Conservation (phyloP, 1,139 yeast species). For the Debaryomyces coudertii region DNA sequence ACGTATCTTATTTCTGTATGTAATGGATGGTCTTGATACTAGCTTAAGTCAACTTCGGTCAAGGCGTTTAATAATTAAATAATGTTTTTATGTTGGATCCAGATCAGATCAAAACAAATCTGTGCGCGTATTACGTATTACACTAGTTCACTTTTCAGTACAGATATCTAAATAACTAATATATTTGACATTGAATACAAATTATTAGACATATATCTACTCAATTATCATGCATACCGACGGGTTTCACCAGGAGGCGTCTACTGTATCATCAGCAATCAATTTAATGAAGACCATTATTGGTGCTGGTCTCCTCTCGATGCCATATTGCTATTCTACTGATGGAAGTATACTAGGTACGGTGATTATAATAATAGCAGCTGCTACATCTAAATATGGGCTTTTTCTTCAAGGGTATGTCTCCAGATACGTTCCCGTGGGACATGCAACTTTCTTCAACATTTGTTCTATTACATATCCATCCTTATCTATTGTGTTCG, state of each 20-base stretch:
- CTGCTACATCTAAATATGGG: slow-evolving; percentile 78
- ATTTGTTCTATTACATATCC: slow-evolving; percentile 87
- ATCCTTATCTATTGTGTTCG: slow-evolving; percentile 76
- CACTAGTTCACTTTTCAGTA: not conserved
- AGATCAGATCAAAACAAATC: slow-evolving; percentile 3
- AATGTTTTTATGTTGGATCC: not conserved
- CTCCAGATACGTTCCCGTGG: slow-evolving; percentile 66
- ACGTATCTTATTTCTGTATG: not conserved
- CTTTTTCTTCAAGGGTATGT: slow-evolving; percentile 77
- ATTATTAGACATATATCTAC: not conserved
- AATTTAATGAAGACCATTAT: slow-evolving; percentile 72
- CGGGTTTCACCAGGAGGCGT: slow-evolving; percentile 26
- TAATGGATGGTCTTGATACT: not conserved
- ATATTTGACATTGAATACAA: not conserved
- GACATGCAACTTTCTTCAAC: slow-evolving; percentile 84
- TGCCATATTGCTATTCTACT: slow-evolving; percentile 87
- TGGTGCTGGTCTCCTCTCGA: slow-evolving; percentile 92
- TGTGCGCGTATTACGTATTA: not conserved
- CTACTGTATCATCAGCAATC: slow-evolving; percentile 53
- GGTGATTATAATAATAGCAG: slow-evolving; percentile 68
- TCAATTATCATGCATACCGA: slow-evolving; percentile 12
- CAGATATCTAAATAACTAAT: not conserved
- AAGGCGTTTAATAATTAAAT: not conserved
- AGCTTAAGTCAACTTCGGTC: not conserved
- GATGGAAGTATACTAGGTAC: slow-evolving; percentile 80